Conservation (phyloP, 2,329 filamentous ascomycete species). For the Apiospora malaysiana region DNA sequence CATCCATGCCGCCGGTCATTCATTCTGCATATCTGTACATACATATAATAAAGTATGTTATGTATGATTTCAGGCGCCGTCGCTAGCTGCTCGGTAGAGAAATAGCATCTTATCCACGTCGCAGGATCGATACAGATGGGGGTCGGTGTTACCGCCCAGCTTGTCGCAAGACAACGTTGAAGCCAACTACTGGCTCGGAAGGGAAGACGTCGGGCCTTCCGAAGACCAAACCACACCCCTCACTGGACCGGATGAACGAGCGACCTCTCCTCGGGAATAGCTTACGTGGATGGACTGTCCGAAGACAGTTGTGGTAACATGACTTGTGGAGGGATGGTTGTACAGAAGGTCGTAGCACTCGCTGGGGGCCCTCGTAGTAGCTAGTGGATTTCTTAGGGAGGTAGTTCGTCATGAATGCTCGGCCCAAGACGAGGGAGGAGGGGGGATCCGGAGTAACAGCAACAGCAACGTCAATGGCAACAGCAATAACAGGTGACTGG, state of each 20-base stretch:
- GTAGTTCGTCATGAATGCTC: neutral
- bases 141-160: conserved; percentile 2
- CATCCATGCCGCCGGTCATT: neutral
- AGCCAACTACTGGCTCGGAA: conserved; percentile 6
- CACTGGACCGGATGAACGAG: conserved; percentile 5
- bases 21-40: neutral
- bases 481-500: neutral
- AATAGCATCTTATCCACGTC: neutral
- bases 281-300: conserved; percentile 12
- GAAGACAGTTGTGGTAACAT: neutral
- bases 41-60: neutral
- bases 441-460: no score
- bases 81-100: neutral
- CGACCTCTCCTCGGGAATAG: neutral
- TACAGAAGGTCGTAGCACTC: neutral
- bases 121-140: conserved; percentile 12
- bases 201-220: conserved; percentile 6
- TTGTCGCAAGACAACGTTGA: neutral
- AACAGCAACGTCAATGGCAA: no score
- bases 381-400: neutral
- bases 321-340: neutral
- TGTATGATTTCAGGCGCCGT: neutral
- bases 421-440: neutral
- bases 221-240: neutral
- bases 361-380: neutral